Evolutionary conservation across 2,329 filamentous ascomycete genomes (phyloP).

Genomic region (Hypomyces rosellus): DNA sequence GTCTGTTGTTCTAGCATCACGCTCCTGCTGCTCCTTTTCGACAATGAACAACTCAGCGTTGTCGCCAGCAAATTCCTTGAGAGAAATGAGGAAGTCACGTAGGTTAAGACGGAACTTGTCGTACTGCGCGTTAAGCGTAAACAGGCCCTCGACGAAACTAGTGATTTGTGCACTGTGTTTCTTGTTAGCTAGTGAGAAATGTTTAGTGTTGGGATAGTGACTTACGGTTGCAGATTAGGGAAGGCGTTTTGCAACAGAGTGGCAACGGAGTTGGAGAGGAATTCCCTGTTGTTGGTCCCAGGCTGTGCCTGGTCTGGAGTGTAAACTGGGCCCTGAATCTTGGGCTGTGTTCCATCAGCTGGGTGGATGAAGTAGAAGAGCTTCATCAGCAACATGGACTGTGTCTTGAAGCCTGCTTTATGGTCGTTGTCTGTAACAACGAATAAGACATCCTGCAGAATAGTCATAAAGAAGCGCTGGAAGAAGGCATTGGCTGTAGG

Average conservation of each 20-base stretch:
- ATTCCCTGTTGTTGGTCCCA: slow-evolving; percentile 85
- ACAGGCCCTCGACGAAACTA: slow-evolving; percentile 83
- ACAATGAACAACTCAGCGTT: slow-evolving; percentile 91
- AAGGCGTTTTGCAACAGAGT: slow-evolving; percentile 84
- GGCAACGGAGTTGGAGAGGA: slow-evolving; percentile 80
- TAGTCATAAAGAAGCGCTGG: slow-evolving; percentile 93
- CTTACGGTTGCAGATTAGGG: slow-evolving; percentile 83
- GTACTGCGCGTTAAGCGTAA: slow-evolving; percentile 80
- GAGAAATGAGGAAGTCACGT: slow-evolving; percentile 92
- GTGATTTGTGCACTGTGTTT: slow-evolving; percentile 69
- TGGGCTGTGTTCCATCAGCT: slow-evolving; percentile 61
- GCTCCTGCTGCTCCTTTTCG: slow-evolving; percentile 88
- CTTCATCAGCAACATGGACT: slow-evolving; percentile 85
- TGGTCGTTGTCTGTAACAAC: slow-evolving; percentile 96
- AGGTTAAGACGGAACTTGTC: slow-evolving; percentile 94
- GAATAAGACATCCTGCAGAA: slow-evolving; percentile 97
- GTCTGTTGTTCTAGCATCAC: slow-evolving; percentile 79
- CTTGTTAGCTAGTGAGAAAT: slow-evolving; percentile 27
- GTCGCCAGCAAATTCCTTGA: slow-evolving; percentile 95
- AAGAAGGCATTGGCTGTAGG: slow-evolving; percentile 92
- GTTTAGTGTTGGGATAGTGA: slow-evolving; percentile 16
- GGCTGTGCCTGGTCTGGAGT: slow-evolving; percentile 71
- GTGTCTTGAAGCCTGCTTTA: slow-evolving; percentile 98
- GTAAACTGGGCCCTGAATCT: slow-evolving; percentile 91
- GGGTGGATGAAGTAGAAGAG: slow-evolving; percentile 95